These are phyloP conservation scores for Lichtheimia ramosa DNA, from an alignment of 371 early-diverging fungal species.

Conservation along the genomic window DNA sequence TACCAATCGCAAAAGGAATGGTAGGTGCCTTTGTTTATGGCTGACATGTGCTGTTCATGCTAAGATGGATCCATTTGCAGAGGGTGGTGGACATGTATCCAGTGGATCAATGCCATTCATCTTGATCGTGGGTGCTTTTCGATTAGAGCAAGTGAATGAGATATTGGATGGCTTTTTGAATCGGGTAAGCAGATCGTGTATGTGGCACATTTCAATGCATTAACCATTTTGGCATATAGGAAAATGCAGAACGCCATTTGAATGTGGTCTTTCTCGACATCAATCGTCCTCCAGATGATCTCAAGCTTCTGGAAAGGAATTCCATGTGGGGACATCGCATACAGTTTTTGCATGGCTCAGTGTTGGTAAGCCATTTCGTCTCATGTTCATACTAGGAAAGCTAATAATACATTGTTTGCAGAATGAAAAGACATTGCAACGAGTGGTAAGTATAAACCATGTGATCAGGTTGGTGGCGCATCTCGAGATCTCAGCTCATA, in stretches of 20 bases:
- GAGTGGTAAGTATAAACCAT: slow-evolving; percentile 34
- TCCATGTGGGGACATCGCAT: slow-evolving; percentile 46
- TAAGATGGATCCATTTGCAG: slow-evolving; percentile 9
- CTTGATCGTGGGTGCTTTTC: slow-evolving; percentile 65
- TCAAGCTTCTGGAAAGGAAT: slow-evolving; percentile 48
- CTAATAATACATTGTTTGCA: not conserved
- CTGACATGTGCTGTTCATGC: slow-evolving; percentile 3
- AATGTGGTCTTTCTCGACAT: slow-evolving; percentile 63
- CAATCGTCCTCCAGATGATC: slow-evolving; percentile 44
- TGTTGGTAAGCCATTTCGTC: slow-evolving; percentile 30
- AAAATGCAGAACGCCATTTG: slow-evolving; percentile 42
- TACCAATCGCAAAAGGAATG: slow-evolving; percentile 52
- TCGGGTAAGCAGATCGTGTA: slow-evolving; percentile 34
- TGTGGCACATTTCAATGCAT: no score
- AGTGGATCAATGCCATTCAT: slow-evolving; percentile 56
- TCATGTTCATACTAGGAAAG: not conserved
- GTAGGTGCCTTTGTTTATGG: slow-evolving; percentile 19
- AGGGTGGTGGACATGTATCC: slow-evolving; percentile 46
- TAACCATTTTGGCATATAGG: slow-evolving; percentile 2
- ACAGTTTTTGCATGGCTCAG: slow-evolving; percentile 50
- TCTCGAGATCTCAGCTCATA: not conserved
- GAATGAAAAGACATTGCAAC: slow-evolving; percentile 39
- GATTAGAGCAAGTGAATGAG: slow-evolving; percentile 52
- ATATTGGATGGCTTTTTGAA: slow-evolving; percentile 63
- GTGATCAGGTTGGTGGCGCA: not conserved